Base-by-base conservation (phyloP, 1,284 basidiomycete species). In the Ceratobasidium sp. region DNA sequence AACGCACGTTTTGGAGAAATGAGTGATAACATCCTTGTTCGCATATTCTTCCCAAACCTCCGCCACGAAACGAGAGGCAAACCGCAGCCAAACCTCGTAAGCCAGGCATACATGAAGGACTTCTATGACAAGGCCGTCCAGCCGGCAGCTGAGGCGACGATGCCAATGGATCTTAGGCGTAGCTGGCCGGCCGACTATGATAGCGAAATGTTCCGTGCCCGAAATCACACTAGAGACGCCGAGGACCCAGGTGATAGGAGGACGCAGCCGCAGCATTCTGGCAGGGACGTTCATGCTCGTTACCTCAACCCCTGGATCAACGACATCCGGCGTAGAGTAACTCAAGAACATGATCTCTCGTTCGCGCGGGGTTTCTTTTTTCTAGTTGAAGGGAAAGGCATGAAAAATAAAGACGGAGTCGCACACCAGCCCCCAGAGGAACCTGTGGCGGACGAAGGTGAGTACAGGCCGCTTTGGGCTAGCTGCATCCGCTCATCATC, bases 351-450 rank as follows among this genome's bases (percentile, higher is more conserved):
- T 9, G 3, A 46, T 14, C 62, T 64, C 2, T 3, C 18, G 2
- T 64, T 35, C 5, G 62, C 62, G 18, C 32, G 21, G 4, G 62
- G 35, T 16, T 52, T 41, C 21, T 30, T 64, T 2, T 30, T 64
- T 18, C 11, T 50, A 1, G 62, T 64, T 0, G 47, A 64, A 16
- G 62, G 62, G 18, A 64, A 64, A 41, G 62, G 62, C 11, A 18
- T 64, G 1, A 64, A 64, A 28, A 28, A 50, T 6, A 64, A 3
- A 1, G 32, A 35, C 1, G 16, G 28, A 6, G 46, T 32, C 0
- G 1, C 30, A 1, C 62, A 64, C 11, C 21, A 23, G 9, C 47
- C 30, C 3, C 62, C 62, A 2, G 30, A 14, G 1, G 28, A n/a
- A 16, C 46, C 46, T 1, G 2, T 64, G 18, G 62, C 46, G 14